Percentiles rank a stretch among this genome's conserved stretches.
Evolutionary conservation across 192 early-diverging fungal genomes (phyloP).

Genomic region (Umbelopsis vinacea): DNA sequence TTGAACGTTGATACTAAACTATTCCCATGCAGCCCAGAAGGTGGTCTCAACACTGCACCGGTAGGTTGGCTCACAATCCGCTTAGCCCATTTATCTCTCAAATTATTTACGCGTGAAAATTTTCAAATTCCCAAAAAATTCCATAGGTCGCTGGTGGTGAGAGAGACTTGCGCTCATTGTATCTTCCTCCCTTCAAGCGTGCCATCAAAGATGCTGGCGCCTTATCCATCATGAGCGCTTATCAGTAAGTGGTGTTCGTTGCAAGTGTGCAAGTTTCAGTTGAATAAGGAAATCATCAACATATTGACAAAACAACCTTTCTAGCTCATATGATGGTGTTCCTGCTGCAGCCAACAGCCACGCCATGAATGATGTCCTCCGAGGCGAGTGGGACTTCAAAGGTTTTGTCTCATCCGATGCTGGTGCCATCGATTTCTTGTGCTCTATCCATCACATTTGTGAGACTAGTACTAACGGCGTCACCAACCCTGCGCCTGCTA

Average conservation of each 20-base stretch:
- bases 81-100: neutral
- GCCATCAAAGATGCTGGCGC: slow-evolving; percentile 15
- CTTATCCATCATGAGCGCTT: slow-evolving; percentile 15
- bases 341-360: slow-evolving; percentile 11
- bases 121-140: too few relatives aligned
- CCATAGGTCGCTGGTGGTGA: slow-evolving; percentile 24
- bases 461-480: neutral
- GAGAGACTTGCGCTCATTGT: slow-evolving; percentile 24
- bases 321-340: slow-evolving; percentile 22
- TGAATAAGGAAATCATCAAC: neutral
- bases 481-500: slow-evolving; percentile 2
- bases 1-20: neutral
- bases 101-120: neutral
- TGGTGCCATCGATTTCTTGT: slow-evolving; percentile 21
- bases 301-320: too few relatives aligned
- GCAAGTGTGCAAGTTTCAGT: neutral
- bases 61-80: neutral
- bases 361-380: slow-evolving; percentile 16
- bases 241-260: neutral
- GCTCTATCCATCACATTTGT: slow-evolving; percentile 20
- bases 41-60: slow-evolving; percentile 11
- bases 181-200: slow-evolving; percentile 24
- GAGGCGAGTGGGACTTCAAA: slow-evolving; percentile 12
- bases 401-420: slow-evolving; percentile 19
- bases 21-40: neutral